phyloP scores from a whole-genome alignment of 1,284 basidiomycete genomes.

The Cryptococcus sp. region DNA sequence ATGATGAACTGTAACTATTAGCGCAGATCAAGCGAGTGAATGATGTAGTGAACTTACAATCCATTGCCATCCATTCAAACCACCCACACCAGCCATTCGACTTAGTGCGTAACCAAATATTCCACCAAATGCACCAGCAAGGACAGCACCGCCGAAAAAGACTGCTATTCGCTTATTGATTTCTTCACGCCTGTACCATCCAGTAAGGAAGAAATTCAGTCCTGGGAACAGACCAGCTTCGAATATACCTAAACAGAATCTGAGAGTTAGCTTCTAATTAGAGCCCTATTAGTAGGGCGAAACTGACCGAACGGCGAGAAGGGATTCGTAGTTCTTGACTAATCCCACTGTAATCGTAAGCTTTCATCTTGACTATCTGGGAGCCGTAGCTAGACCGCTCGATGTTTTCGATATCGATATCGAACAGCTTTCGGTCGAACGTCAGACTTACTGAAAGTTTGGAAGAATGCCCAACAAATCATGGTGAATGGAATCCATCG shows the following conservation, averaged over 20 bases:
- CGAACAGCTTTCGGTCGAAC: background rate
- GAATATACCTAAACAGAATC: conserved; percentile 46
- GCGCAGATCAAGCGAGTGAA: background rate
- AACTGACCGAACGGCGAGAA: no score
- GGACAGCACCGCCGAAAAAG: conserved; percentile 43
- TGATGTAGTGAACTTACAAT: conserved; percentile 19
- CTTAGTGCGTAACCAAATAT: conserved; percentile 17
- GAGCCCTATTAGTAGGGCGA: no score
- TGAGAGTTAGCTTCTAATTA: no score
- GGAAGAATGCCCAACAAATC: conserved; percentile 42
- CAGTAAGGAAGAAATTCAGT: conserved; percentile 24
- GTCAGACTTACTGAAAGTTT: conserved; percentile 23
- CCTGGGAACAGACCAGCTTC: conserved; percentile 46
- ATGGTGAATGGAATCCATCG: conserved; percentile 46
- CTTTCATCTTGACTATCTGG: background rate
- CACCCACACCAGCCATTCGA: conserved; percentile 47
- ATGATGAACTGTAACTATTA: conserved; percentile 38
- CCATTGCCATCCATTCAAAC: conserved; percentile 46
- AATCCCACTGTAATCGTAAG: conserved; percentile 41
- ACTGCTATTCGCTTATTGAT: conserved; percentile 30
- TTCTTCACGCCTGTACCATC: conserved; percentile 19
- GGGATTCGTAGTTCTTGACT: conserved; percentile 44
- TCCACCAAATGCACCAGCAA: conserved; percentile 42
- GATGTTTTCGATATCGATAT: background rate
- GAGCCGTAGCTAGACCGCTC: background rate